phyloP scores from a whole-genome alignment of 176 grass and related monocot genomes.

The Oryza meyeriana region DNA sequence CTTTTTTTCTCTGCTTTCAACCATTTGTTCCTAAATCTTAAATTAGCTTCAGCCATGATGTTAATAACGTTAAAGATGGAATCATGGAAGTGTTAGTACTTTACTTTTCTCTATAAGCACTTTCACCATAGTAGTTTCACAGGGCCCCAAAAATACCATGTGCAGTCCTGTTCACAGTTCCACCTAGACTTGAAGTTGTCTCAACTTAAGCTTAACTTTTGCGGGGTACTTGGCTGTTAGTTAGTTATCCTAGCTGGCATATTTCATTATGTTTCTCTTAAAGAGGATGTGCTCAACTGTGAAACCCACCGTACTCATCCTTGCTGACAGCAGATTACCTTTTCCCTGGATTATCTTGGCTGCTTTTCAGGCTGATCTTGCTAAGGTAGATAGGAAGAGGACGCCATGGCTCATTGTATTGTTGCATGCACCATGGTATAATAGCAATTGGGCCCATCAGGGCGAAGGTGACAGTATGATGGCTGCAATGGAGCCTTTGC shows the following conservation, averaged over 20 bases:
- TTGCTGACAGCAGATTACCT: neutral
- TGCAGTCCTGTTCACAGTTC: neutral
- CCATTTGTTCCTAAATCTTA: too few relatives aligned
- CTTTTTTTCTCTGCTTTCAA: too few relatives aligned
- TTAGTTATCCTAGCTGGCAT: neutral
- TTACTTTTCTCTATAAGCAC: too few relatives aligned
- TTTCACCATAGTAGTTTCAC: neutral
- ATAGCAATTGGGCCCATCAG: conserved; percentile 90
- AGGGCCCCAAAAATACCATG: neutral
- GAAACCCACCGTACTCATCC: neutral
- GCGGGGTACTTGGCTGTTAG: neutral
- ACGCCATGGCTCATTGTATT: conserved; percentile 75
- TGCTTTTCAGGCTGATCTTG: conserved; percentile 68
- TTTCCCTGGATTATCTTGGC: neutral
- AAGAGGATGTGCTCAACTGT: neutral
- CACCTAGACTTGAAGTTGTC: neutral
- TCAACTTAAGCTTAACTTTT: neutral
- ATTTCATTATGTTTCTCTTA: neutral
- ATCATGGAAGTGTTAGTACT: too few relatives aligned
- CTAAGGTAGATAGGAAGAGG: conserved; percentile 67
- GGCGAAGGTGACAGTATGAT: conserved; percentile 85
- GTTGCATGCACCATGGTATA: conserved; percentile 94
- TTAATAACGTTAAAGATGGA: too few relatives aligned
- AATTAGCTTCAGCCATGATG: too few relatives aligned
- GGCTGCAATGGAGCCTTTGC: conserved; percentile 69